These are phyloP conservation scores for Diaporthe vexans DNA, from an alignment of 2,329 filamentous ascomycete species.

Conservation along the genomic window DNA sequence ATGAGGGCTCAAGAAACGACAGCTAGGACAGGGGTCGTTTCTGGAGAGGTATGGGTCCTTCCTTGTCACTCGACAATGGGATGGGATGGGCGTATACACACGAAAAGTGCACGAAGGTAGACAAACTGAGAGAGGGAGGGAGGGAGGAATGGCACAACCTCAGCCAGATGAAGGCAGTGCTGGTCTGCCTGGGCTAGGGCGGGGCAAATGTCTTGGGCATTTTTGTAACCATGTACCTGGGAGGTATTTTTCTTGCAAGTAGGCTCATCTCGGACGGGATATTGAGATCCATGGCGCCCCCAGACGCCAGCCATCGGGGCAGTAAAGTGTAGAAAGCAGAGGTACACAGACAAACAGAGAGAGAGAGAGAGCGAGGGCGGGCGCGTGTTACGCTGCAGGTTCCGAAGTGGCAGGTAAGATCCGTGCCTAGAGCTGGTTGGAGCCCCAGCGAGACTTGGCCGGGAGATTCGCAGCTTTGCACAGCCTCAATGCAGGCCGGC, in stretches of 20 bases:
- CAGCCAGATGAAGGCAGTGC: slow-evolving; percentile 19
- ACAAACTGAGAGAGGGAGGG: no score
- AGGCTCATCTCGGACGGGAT: slow-evolving; percentile 13
- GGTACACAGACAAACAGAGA: not conserved
- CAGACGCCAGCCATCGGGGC: not conserved
- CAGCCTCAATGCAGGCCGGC: slow-evolving; percentile 25
- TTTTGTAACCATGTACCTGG: no score
- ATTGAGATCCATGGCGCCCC: slow-evolving; percentile 12
- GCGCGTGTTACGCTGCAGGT: slow-evolving; percentile 21
- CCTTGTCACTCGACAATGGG: not conserved
- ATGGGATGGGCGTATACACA: not conserved
- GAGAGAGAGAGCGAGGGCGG: not conserved
- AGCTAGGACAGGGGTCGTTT: not conserved
- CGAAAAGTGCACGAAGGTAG: not conserved
- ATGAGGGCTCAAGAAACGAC: slow-evolving; percentile 1
- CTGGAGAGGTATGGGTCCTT: not conserved
- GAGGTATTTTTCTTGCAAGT: not conserved
- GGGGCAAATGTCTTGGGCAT: slow-evolving; percentile 26
- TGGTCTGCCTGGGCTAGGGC: slow-evolving; percentile 34
- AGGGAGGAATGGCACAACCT: not conserved
- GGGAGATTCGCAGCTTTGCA: slow-evolving; percentile 31
- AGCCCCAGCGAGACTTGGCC: slow-evolving; percentile 21
- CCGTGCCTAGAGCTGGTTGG: slow-evolving; percentile 14
- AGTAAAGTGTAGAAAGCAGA: slow-evolving; percentile 29
- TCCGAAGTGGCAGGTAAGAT: slow-evolving; percentile 24